Base-by-base conservation (phyloP, 352 stramenopile genomes). In the Globisporangium lucens region DNA sequence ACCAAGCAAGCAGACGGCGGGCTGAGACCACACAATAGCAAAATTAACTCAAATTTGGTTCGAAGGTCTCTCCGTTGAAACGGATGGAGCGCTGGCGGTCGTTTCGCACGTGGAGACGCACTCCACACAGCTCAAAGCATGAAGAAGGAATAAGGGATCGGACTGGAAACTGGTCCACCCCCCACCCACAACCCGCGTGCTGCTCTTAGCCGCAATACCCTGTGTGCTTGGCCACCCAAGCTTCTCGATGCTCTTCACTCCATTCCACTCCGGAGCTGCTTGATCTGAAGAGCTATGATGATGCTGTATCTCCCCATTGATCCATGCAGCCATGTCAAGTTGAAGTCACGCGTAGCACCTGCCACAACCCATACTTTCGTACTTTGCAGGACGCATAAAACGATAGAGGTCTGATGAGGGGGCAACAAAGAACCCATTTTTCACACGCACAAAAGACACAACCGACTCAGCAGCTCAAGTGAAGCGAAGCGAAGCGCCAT, bases 401-500 rank as follows among this genome's bases (percentile, higher is more conserved):
- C 7, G 0, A 49, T 4, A 49, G 41, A 49, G 41, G 41, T n/a
- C 0, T 49, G 41, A n/a, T 20, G 15, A 49, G 41, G 41, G 41
- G 41, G 41, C 41, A 49, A 49, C 38, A n/a, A 49, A 49, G 41
- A 49, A 20, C 38, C 38, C 38, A 46, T 46, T 46, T 43, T 46
- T 9, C 10, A 46, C 10, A 46, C 12, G 38, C 12, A 46, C 2
- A 5, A 41, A 12, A n/a, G 12, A 29, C 36, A 29, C 29, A 29
- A 46, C 38, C 17, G 12, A 24, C 5, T 12, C 38, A 46, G 38
- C 38, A 43, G 36, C 38, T 20, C 24, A 51, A 61, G 27, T 30
- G 8, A 38, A 43, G 36, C 36, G 36, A 22, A 24, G 10, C 3
- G 8, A 30, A 59, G 27, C 69, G 70, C 75, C 15, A 87, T 81